Conservation (phyloP, 2,329 filamentous ascomycete genomes). For the Colletotrichum viniferum region DNA sequence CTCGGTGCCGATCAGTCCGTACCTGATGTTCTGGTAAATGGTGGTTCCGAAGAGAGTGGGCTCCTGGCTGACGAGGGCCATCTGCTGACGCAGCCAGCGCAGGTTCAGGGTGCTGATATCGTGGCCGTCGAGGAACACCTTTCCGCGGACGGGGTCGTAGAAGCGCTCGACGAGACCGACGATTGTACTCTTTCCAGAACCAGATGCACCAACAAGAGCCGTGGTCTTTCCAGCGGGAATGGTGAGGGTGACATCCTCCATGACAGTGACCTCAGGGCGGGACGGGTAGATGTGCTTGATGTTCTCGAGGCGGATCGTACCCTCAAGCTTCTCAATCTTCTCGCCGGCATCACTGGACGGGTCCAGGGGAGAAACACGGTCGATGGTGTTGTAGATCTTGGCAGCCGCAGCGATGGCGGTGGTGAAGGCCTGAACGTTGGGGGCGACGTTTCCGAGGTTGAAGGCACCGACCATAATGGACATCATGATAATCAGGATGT, state of each 20-base stretch:
- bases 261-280: conserved; percentile 85
- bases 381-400: conserved; percentile 95
- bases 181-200: conserved; percentile 93
- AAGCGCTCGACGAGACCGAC: conserved; percentile 93
- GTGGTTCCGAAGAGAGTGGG: conserved; percentile 88
- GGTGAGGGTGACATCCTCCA: conserved; percentile 79
- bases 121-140: conserved; percentile 80
- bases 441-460: conserved; percentile 84
- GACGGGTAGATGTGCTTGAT: conserved; percentile 96
- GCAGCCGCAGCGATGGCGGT: conserved; percentile 81
- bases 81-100: conserved; percentile 88
- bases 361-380: conserved; percentile 84
- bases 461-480: conserved; percentile 93
- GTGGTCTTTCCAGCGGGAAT: conserved; percentile 92
- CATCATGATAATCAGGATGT: conserved; percentile 85
- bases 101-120: conserved; percentile 84
- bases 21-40: conserved; percentile 88
- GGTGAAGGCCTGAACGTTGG: conserved; percentile 86
- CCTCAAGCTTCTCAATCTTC: conserved; percentile 74
- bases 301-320: conserved; percentile 79
- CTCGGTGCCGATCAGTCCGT: conserved; percentile 85
- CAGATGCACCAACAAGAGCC: conserved; percentile 91
- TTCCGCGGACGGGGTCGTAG: conserved; percentile 85
- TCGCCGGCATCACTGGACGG: conserved; percentile 73
- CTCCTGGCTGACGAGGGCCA: conserved; percentile 92